Evolutionary conservation across 495 filamentous ascomycete species (phyloP).

Genomic region (Aspergillus kassunensis): DNA sequence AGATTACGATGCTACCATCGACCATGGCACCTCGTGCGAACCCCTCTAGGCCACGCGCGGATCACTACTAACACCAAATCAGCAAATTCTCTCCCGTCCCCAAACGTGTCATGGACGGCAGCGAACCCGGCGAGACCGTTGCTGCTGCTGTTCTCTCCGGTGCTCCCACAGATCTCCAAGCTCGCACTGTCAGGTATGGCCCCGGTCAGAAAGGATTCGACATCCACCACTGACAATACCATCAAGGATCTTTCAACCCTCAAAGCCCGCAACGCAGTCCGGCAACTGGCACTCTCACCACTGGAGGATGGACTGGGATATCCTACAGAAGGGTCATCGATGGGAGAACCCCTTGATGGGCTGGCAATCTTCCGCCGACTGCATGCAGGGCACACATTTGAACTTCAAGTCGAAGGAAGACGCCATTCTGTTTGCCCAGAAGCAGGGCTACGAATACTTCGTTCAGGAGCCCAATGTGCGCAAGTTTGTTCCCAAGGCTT

Average conservation of each 20-base stretch:
- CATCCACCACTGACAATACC: constrained; percentile 21
- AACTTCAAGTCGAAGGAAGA: constrained; percentile 93
- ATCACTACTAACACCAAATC: constrained; percentile 22
- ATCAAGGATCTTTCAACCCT: constrained; percentile 78
- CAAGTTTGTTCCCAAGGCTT: constrained; percentile 82
- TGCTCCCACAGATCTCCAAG: constrained; percentile 88
- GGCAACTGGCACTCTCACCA: constrained; percentile 75
- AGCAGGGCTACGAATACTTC: constrained; percentile 99
- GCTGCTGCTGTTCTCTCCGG: constrained; percentile 86
- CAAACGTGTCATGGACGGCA: constrained; percentile 82
- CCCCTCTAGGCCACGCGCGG: background rate
- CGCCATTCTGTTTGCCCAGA: constrained; percentile 91
- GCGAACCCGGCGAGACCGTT: constrained; percentile 69
- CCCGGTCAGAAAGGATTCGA: background rate
- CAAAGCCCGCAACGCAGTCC: constrained; percentile 93
- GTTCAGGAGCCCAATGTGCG: constrained; percentile 94
- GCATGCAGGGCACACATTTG: constrained; percentile 85
- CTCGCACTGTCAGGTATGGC: constrained; percentile 81
- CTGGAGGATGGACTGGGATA: constrained; percentile 99
- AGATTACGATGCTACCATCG: constrained; percentile 71
- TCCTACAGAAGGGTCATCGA: constrained; percentile 77
- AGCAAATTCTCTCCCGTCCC: constrained; percentile 89
- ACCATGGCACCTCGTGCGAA: constrained; percentile 77
- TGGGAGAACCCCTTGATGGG: constrained; percentile 99
- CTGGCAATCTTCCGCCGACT: constrained; percentile 93